Evolutionary conservation across 2,329 filamentous ascomycete species (phyloP).

Genomic region (Diaporthe citriasiana): DNA sequence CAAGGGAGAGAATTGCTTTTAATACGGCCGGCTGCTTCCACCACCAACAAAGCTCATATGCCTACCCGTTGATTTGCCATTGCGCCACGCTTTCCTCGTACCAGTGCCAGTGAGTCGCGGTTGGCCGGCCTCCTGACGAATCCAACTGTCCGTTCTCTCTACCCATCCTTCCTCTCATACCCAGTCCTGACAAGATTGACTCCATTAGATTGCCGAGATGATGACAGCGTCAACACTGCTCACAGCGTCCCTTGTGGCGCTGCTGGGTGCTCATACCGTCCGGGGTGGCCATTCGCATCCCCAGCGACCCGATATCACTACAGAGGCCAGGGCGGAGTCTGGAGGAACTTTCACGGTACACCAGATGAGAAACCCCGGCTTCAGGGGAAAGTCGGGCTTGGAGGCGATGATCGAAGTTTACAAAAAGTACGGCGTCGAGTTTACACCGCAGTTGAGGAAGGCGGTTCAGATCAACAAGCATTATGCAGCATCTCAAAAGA

Average conservation of each 20-base stretch:
- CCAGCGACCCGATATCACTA: not conserved
- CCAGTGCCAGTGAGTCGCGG: not conserved
- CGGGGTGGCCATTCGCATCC: not conserved
- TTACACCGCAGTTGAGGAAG: constrained; percentile 4
- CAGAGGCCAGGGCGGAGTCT: not conserved
- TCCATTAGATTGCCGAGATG: not conserved
- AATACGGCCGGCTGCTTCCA: not conserved
- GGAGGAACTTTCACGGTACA: not conserved
- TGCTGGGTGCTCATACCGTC: constrained; percentile 10
- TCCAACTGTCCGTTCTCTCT: not conserved
- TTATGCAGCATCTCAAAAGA: not conserved
- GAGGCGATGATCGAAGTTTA: constrained; percentile 28
- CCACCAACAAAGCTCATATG: not conserved
- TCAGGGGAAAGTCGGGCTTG: constrained; percentile 13
- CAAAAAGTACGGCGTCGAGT: constrained; percentile 8
- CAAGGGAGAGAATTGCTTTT: constrained; percentile 9
- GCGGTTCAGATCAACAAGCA: not conserved
- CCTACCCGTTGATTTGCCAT: not conserved
- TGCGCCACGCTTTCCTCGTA: not conserved
- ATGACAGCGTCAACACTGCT: constrained; percentile 12
- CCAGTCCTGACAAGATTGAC: not conserved
- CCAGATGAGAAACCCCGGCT: constrained; percentile 4
- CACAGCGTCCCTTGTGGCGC: constrained; percentile 6
- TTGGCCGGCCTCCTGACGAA: constrained; percentile 17
- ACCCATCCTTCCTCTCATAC: not conserved